Evolutionary conservation across 345 rosid genomes (phyloP).

Genomic region (Eucalyptus brandiana): DNA sequence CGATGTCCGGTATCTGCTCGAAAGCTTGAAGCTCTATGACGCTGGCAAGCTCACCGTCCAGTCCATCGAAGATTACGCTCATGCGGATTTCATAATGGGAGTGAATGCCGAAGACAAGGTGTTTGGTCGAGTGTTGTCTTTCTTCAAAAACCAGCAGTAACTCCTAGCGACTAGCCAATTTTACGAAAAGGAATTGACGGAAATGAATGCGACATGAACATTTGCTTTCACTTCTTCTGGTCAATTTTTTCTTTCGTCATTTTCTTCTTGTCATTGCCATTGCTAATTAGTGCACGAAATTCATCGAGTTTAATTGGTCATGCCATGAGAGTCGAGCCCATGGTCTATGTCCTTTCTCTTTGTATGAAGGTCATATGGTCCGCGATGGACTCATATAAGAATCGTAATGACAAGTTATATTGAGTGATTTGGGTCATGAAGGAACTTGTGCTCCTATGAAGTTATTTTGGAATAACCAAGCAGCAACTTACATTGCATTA

Average conservation of each 20-base stretch:
- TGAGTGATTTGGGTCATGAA: too few species aligned
- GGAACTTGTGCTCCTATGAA: too few species aligned
- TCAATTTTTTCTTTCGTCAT: neutral
- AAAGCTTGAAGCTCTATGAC: too few species aligned
- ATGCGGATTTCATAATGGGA: too few species aligned
- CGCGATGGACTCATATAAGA: neutral
- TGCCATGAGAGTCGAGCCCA: neutral
- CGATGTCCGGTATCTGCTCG: too few species aligned
- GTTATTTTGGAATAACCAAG: too few species aligned
- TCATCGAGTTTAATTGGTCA: neutral
- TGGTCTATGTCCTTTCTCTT: neutral
- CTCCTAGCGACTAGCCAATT: neutral
- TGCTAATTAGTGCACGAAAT: neutral
- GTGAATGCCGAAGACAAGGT: too few species aligned
- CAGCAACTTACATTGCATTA: too few species aligned
- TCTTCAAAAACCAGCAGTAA: conserved; percentile 12
- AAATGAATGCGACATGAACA: neutral
- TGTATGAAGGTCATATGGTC: neutral
- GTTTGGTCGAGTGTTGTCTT: conserved; percentile 31
- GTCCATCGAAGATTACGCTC: too few species aligned
- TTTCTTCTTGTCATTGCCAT: neutral
- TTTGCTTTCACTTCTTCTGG: neutral
- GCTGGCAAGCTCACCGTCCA: too few species aligned
- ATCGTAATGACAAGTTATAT: neutral
- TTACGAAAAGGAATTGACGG: neutral